Evolutionary conservation across 2,329 filamentous ascomycete genomes (phyloP), one percentile per base, ranked within the genome.

Genomic region (Westerdykella aurantiaca): DNA sequence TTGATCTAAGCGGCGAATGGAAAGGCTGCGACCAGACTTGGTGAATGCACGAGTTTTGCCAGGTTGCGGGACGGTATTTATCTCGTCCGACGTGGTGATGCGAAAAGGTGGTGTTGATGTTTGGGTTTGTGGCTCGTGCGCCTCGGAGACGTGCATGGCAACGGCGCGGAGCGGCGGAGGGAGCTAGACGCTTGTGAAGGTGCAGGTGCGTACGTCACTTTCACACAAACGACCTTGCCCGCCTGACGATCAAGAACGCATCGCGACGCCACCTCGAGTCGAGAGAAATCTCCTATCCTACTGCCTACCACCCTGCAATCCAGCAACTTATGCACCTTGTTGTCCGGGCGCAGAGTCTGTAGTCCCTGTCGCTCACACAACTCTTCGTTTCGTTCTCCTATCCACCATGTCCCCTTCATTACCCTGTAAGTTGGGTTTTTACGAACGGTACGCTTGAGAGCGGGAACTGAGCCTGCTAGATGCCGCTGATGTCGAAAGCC

Each of bases 401-500:
- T 22, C 7, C 37, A 42, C 34, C 43, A 67, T 66, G 64, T 56
- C 63, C 45, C 62, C 63, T 6, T 66, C 64, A 42, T 52, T 67
- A 53, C 64, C 64, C 38, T 67, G 63, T 67, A 41, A 51, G 63
- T 61, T 17, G 33, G 41, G 39, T 42, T 37, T 47, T 37, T 12
- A 7, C 31, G 16, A 16, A 23, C 16, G 18, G 38, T 22, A 31
- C 35, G 37, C 5, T 14, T 17, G 31, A 29, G 33, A 31, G 9
- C 17, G n/a, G 38, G 42, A 34, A 50, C 60, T 61, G 48, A 69
- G 43, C 35, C 31, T 13, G 45, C 31, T 72, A 97, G 93, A 97
- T 77, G 93, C 93, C 63, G 89, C 94, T 56, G 93, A 98, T 73
- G 93, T 93, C 60, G 93, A 98, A 76, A 95, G 88, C 65, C 87